Evolutionary conservation across 768 basidiomycete species (phyloP).

Genomic region (Pleurotus tuoliensis): DNA sequence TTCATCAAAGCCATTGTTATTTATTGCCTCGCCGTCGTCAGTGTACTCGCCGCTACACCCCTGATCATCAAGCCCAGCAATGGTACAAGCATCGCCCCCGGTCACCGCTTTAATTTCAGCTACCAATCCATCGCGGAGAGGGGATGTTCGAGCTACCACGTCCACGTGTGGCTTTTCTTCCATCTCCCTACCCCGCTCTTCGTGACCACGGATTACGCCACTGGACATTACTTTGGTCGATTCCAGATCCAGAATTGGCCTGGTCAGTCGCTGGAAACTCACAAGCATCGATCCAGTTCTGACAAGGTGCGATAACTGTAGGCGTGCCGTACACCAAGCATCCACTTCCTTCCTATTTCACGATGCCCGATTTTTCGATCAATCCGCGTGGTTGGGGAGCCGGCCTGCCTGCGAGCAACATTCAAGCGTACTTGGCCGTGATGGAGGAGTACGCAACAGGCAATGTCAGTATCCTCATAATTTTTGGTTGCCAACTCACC

Average conservation of each 20-base stretch:
- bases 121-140: conserved; percentile 38
- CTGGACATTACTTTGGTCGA: conserved; percentile 41
- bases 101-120: conserved; percentile 33
- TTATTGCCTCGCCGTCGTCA: background rate
- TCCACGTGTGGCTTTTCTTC: conserved; percentile 38
- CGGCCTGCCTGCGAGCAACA: conserved; percentile 26
- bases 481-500: too few relatives aligned
- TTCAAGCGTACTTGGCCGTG: conserved; percentile 31
- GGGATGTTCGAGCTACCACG: conserved; percentile 36
- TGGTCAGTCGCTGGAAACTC: conserved; percentile 19
- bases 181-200: conserved; percentile 19
- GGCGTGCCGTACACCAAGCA: conserved; percentile 38
- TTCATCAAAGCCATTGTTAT: too few relatives aligned
- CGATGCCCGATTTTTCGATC: conserved; percentile 44
- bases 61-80: conserved; percentile 19
- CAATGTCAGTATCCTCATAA: conserved; percentile 16
- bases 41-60: background rate
- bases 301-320: conserved; percentile 10
- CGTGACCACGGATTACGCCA: conserved; percentile 26
- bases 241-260: conserved; percentile 41
- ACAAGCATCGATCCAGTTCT: background rate
- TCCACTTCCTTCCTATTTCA: conserved; percentile 31
- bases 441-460: conserved; percentile 41
- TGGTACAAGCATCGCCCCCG: conserved; percentile 34
- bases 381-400: conserved; percentile 34